Evolutionary conservation across 1,284 basidiomycete species (phyloP).

Genomic region (Pholiota adiposa): DNA sequence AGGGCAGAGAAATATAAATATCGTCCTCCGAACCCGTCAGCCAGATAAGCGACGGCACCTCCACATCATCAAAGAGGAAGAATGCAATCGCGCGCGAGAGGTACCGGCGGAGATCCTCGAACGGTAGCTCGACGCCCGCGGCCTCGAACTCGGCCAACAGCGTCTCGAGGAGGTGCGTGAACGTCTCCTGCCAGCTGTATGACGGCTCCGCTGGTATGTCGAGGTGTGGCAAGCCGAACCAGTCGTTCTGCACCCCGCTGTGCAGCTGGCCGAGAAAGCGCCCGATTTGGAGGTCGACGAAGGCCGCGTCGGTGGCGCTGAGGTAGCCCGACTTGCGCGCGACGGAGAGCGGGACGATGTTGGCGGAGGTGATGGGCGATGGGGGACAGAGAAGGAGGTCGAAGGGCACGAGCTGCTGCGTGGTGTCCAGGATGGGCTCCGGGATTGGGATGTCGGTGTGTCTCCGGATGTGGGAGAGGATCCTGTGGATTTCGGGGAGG

Average conservation of each 20-base stretch:
- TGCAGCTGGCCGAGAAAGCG: conserved; percentile 64
- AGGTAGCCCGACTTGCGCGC: conserved; percentile 46
- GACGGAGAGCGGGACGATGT: conserved; percentile 39
- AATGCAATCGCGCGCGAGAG: conserved; percentile 72
- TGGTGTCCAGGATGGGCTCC: conserved; percentile 42
- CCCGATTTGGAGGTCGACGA: conserved; percentile 64
- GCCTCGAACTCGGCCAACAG: conserved; percentile 46
- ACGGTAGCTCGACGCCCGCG: conserved; percentile 34
- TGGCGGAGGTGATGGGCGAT: conserved; percentile 35
- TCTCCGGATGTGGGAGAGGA: conserved; percentile 37
- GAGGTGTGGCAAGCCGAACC: conserved; percentile 59
- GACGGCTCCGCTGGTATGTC: conserved; percentile 34
- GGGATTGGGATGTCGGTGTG: conserved; percentile 45
- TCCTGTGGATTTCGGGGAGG: conserved; percentile 34
- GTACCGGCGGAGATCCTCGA: conserved; percentile 48
- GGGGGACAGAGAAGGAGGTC: conserved; percentile 45
- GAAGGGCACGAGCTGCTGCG: conserved; percentile 40
- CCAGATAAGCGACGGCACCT: conserved; percentile 67
- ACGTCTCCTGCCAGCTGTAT: conserved; percentile 77
- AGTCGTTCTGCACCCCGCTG: conserved; percentile 65
- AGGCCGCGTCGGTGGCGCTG: conserved; percentile 41
- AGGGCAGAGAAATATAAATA: conserved; percentile 28
- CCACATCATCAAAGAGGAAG: conserved; percentile 76
- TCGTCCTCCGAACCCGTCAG: conserved; percentile 61
- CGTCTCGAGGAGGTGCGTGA: conserved; percentile 59